Conservation (phyloP, 176 grass and related monocot species). For the Aegilops tauschii region DNA sequence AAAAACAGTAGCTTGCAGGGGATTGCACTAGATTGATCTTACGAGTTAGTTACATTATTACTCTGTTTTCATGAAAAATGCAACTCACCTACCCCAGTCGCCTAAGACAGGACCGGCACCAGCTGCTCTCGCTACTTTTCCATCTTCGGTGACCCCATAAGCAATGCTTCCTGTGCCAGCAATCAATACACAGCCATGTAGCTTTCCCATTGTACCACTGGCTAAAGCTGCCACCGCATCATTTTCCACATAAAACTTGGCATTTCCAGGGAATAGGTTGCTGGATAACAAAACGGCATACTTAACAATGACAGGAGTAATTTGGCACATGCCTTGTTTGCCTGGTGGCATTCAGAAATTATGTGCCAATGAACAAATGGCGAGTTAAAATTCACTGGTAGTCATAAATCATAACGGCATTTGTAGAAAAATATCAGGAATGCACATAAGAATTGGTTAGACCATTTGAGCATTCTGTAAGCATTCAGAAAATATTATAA, state of each 20-base stretch:
- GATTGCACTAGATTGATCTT: neutral
- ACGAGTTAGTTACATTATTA: neutral
- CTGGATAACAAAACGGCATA: slow-evolving; percentile 38
- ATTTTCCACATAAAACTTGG: slow-evolving; percentile 93
- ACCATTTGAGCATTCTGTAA: neutral
- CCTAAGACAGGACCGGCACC: slow-evolving; percentile 95
- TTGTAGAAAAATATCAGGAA: neutral
- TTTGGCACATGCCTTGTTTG: neutral
- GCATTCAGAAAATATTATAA: neutral
- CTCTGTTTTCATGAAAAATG: neutral
- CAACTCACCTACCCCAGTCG: slow-evolving; percentile 91
- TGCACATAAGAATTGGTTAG: neutral
- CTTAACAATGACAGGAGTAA: slow-evolving; percentile 6
- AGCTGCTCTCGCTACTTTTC: slow-evolving; percentile 89
- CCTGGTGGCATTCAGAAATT: neutral
- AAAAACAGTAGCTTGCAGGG: neutral
- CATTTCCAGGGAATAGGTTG: slow-evolving; percentile 61
- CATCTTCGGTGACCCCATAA: slow-evolving; percentile 91
- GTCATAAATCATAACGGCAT: slow-evolving; percentile 8
- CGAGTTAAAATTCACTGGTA: neutral
- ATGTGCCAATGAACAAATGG: slow-evolving; percentile 4
- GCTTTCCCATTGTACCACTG: slow-evolving; percentile 96
- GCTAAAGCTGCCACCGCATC: slow-evolving; percentile 88
- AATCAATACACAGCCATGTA: slow-evolving; percentile 93
- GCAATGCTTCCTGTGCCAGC: slow-evolving; percentile 93